Conservation (phyloP, 768 basidiomycete species). For the Kwoniella mangroviensis region DNA sequence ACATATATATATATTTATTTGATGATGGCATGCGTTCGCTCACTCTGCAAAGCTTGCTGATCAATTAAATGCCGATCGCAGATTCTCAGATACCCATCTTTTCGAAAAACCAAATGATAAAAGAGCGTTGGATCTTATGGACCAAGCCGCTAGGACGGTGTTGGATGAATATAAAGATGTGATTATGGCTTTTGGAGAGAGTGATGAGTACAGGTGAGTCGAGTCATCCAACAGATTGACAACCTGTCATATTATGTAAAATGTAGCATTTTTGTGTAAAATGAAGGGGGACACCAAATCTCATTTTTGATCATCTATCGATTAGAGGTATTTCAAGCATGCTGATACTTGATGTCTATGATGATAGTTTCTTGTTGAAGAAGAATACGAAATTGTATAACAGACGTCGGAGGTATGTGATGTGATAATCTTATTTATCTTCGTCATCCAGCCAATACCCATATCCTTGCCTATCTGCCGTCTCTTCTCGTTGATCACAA, state of each 20-base stretch:
- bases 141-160: conserved; percentile 77
- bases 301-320: neutral
- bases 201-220: conserved; percentile 89
- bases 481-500: neutral
- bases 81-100: conserved; percentile 80
- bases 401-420: conserved; percentile 65
- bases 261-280: no score
- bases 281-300: no score
- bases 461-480: no score
- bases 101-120: conserved; percentile 92
- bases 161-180: conserved; percentile 86
- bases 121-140: conserved; percentile 87
- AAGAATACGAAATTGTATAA: conserved; percentile 78
- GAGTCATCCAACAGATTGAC: no score
- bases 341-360: neutral
- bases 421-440: neutral
- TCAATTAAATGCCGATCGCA: conserved; percentile 48
- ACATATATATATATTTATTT: no score
- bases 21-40: neutral
- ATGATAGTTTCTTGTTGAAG: conserved; percentile 78
- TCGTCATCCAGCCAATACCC: no score
- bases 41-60: neutral
- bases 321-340: neutral
- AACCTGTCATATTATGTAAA: neutral
- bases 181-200: conserved; percentile 88